Evolutionary conservation across 768 basidiomycete genomes (phyloP).

Genomic region (Rhodocollybia butyracea): DNA sequence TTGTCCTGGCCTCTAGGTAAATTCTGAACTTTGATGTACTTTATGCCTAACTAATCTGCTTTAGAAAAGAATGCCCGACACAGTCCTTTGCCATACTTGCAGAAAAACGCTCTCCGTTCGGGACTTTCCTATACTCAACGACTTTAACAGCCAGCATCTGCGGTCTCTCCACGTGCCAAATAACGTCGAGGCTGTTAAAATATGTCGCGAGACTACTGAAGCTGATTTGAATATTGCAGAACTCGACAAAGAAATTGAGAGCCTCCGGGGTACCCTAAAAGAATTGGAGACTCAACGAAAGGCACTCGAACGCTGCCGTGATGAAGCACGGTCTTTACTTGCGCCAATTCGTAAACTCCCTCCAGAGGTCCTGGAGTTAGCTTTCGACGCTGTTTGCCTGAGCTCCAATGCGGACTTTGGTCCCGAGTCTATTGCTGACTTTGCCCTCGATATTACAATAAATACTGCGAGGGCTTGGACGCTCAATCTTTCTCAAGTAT

Average conservation of each 20-base stretch:
- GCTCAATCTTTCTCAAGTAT: background rate
- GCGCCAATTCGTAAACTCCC: slow-evolving; percentile 1
- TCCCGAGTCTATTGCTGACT: too few species aligned
- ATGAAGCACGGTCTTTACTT: background rate
- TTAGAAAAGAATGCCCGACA: too few species aligned
- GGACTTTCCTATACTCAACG: too few species aligned
- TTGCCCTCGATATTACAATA: background rate
- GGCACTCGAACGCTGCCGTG: background rate
- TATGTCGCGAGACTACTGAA: background rate
- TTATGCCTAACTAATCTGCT: too few species aligned
- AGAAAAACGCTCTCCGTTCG: too few species aligned
- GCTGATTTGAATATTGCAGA: background rate
- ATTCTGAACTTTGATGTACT: too few species aligned
- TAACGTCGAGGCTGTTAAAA: background rate
- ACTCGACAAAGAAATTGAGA: background rate
- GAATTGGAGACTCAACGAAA: background rate
- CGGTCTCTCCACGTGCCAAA: background rate
- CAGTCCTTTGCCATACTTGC: too few species aligned
- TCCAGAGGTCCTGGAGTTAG: background rate
- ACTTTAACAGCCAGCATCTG: background rate
- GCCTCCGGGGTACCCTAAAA: background rate
- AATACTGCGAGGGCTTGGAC: background rate
- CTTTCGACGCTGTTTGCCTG: background rate
- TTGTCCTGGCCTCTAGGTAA: too few species aligned
- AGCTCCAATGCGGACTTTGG: too few species aligned